These are phyloP conservation scores for Aspergillus taichungensis DNA, from an alignment of 495 filamentous ascomycete species.

Conservation along the genomic window DNA sequence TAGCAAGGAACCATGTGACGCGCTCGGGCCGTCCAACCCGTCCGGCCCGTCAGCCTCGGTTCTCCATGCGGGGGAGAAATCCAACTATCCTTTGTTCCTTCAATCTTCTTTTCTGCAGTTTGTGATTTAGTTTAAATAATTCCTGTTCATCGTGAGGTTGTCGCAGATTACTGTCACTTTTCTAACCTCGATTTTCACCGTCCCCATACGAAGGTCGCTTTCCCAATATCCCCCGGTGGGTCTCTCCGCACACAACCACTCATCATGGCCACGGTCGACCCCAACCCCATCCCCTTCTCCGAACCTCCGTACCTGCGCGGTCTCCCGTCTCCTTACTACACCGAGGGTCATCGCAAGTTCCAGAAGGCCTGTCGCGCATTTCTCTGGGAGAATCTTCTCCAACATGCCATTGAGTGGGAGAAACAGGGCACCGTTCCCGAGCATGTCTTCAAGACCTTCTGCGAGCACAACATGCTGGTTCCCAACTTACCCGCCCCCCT, in stretches of 20 bases:
- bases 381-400: constrained; percentile 48
- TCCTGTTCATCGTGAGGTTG: no score
- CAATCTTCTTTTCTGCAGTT: no score
- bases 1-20: no score
- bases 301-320: constrained; percentile 64
- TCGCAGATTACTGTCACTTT: no score
- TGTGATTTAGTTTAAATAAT: no score
- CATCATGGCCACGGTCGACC: constrained; percentile 26
- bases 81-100: no score
- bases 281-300: constrained; percentile 54
- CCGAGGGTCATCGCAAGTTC: constrained; percentile 49
- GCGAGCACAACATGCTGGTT: constrained; percentile 52
- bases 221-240: no score
- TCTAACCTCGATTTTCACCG: no score
- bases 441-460: constrained; percentile 53
- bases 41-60: no score
- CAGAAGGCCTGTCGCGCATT: constrained; percentile 61
- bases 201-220: no score
- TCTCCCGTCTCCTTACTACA: constrained; percentile 64
- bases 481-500: constrained; percentile 58
- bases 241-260: not conserved
- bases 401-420: constrained; percentile 61
- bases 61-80: no score
- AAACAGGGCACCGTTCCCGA: constrained; percentile 49
- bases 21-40: no score